Base-by-base conservation (phyloP, 768 basidiomycete genomes). In the Mycena belliarum region DNA sequence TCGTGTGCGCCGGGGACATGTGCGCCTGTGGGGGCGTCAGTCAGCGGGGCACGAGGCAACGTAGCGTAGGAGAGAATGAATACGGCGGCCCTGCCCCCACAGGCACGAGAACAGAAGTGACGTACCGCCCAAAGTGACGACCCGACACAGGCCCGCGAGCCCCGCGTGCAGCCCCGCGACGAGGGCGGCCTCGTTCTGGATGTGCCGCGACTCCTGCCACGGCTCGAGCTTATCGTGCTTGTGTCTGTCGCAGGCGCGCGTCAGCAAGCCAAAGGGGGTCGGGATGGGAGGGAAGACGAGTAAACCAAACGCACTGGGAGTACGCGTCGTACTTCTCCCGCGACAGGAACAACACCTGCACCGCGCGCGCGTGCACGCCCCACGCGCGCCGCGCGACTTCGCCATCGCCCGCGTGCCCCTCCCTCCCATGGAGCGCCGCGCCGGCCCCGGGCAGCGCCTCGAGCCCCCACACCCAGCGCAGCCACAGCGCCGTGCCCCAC, bases 391-490 rank as follows among this genome's bases (percentile, higher is more conserved):
- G 23, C 41, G 33, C 49, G 32, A 32, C 29, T 49, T 12, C n/a
- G 4, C 40, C 26, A 24, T 40, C n/a, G 11, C 7, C 40, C 5
- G 28, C 1, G n/a, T 20, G 14, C 29, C 15, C 18, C 21, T 8
- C 6, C n/a, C 7, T 21, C 21, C 48, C 15, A 20, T 25, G n/a
- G n/a, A n/a, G n/a, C n/a, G n/a, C n/a, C n/a, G n/a, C n/a, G n/a
- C n/a, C n/a, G n/a, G n/a, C 32, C 14, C 24, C 3, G 29, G 29
- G 29, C 25, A n/a, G 48, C 35, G 45, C 35, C 49, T 63, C 62
- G 18, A 63, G 37, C 50, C 62, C 62, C 62, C 62, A 63, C 29
- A 54, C 35, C 62, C 62, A 63, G 32, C 62, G 11, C 47, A 63
- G n/a, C 62, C 62, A 63, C 55, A 60, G 18, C 5, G 42, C 18